Percentiles rank a stretch among this genome's conserved stretches.
These are phyloP conservation scores for Alternaria brassicae DNA, from an alignment of 2,329 filamentous ascomycete species.

Conservation along the genomic window DNA sequence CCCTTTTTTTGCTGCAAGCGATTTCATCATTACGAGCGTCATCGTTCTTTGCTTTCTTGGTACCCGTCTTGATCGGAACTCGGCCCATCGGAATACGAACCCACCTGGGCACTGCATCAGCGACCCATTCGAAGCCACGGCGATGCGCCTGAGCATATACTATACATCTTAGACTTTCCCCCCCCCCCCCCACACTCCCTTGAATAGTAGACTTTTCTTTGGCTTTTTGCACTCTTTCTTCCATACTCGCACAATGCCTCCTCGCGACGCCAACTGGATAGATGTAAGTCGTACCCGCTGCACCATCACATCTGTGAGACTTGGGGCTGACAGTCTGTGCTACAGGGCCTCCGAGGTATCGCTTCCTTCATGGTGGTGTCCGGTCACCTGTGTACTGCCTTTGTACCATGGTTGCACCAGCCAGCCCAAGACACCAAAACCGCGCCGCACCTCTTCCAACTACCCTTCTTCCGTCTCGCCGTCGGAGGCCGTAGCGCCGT, in stretches of 20 bases:
- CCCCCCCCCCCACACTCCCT: conserved; percentile 17
- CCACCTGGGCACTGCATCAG: conserved; percentile 1
- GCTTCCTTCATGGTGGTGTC: conserved; percentile 54
- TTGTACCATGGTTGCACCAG: conserved; percentile 51
- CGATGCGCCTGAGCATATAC: conserved; percentile 20
- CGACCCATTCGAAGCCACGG: conserved; percentile 8
- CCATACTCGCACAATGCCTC: conserved; percentile 36
- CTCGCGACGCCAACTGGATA: conserved; percentile 51
- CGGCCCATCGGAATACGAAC: conserved; percentile 3
- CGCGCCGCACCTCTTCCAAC: conserved; percentile 61
- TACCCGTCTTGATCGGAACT: conserved; percentile 6
- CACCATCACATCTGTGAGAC: conserved; percentile 16
- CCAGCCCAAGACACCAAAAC: conserved; percentile 53
- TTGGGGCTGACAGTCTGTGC: conserved; percentile 28
- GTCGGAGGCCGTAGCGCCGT: conserved; percentile 58
- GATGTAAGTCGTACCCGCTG: conserved; percentile 39
- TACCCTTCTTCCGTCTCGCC: conserved; percentile 65
- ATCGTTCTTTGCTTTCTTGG: conserved; percentile 3
- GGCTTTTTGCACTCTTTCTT: conserved; percentile 7
- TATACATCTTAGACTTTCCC: conserved; percentile 11
- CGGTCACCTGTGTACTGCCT: conserved; percentile 53
- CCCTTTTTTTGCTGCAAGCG: not conserved
- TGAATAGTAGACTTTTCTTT: conserved; percentile 19
- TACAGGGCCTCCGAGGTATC: conserved; percentile 52
- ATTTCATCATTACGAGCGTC: conserved; percentile 3